Base-by-base conservation (phyloP, 2,329 filamentous ascomycete genomes). In the Calonectria pauciramosa region DNA sequence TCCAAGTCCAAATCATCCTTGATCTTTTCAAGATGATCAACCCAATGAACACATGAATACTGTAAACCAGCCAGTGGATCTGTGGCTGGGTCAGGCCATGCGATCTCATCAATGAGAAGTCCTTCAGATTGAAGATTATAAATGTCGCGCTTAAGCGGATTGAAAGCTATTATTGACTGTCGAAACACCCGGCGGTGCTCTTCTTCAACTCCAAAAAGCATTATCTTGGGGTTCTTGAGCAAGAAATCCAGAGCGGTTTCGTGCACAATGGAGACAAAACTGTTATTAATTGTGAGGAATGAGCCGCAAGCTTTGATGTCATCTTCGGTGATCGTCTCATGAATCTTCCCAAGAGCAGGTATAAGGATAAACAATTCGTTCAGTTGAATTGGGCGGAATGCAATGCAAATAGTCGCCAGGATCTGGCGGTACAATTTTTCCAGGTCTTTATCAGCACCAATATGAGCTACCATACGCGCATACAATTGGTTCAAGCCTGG, bases 211-310 rank as follows among this genome's bases (percentile, higher is more conserved):
- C 84, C 82, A 34, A 18, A 60, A 9, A 83, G 81, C 30, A 32
- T 32, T 8, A 32, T 32, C 30, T 32, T 4, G 30, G 30, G 30
- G 30, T 32, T 32, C 30, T 32, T 32, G 30, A 32, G 30, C 2
- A 89, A 70, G 74, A 81, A 87, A n/a, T 88, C 86, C 73, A 87
- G 87, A 0, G 86, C 87, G 4, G 86, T 87, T 70, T 87, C 83
- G 76, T 88, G 86, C 1, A 89, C 81, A 76, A 87, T 83, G 65
- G 79, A 84, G 13, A 88, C 56, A 0, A 36, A 75, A 2, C 51
- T 70, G 0, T 84, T 67, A 44, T 78, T 79, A 44, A 86, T 16
- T 1, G 81, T 85, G 0, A 88, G 76, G 66, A 88, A 86, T 10
- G 85, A 89, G 23, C 86, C 71, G 14, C 85, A 88, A 4, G 71